A percentile compares a stretch with the other conserved stretches of the same genome.
Conservation (phyloP, 2,329 filamentous ascomycete genomes). For the Leptographium lundbergii region DNA sequence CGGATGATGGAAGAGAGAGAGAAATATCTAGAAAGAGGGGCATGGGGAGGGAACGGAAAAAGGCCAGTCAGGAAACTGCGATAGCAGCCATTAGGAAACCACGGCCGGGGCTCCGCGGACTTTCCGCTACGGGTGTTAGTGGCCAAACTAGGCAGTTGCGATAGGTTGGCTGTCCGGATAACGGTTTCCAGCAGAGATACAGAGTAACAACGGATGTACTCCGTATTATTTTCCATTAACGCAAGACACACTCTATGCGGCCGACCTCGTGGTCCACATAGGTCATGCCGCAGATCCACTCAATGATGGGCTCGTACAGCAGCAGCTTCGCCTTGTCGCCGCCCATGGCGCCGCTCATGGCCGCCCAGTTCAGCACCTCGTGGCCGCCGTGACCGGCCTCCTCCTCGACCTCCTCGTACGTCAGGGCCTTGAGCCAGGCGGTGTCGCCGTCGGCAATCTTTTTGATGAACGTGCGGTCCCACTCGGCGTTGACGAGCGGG, state of each 20-base stretch:
- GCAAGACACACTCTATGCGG: neutral
- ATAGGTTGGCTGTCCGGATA: neutral
- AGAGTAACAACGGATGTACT: too few species aligned
- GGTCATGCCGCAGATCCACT: constrained; percentile 13
- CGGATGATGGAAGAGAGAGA: neutral
- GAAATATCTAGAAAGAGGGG: neutral
- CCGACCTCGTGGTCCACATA: constrained; percentile 8
- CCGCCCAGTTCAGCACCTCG: constrained; percentile 12
- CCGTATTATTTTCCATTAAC: neutral
- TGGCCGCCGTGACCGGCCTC: constrained; percentile 11
- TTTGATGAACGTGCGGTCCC: constrained; percentile 7
- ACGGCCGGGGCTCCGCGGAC: neutral
- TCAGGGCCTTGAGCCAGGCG: constrained; percentile 6
- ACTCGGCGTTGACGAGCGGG: constrained; percentile 11
- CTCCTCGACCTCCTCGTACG: constrained; percentile 12
- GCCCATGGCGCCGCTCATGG: constrained; percentile 9
- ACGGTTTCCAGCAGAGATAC: too few species aligned
- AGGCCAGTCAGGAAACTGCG: neutral
- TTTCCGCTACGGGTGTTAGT: neutral
- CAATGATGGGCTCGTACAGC: constrained; percentile 11
- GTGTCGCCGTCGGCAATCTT: constrained; percentile 6
- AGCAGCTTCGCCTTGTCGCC: constrained; percentile 10
- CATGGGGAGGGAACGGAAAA: neutral
- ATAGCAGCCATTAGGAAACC: neutral
- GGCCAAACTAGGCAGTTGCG: neutral